phyloP scores from a whole-genome alignment of 495 filamentous ascomycete species.

The Pseudomonodictys pantanalensis region DNA sequence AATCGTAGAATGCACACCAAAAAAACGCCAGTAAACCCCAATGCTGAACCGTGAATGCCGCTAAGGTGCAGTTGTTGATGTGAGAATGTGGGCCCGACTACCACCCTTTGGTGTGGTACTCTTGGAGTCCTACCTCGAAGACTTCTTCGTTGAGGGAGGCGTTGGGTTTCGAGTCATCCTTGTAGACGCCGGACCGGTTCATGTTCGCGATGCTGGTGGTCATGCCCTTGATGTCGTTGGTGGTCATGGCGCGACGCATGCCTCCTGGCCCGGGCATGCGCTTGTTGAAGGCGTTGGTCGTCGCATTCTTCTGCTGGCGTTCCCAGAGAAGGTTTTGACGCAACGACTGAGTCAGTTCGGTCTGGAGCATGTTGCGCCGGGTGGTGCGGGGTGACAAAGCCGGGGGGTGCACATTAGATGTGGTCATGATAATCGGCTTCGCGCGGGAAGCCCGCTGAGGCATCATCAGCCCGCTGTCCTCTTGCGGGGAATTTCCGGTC shows the following conservation, averaged over 20 bases:
- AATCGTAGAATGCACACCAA: slow-evolving; percentile 10
- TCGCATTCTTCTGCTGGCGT: slow-evolving; percentile 84
- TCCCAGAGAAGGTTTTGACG: slow-evolving; percentile 80
- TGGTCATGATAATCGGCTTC: slow-evolving; percentile 82
- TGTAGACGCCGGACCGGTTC: slow-evolving; percentile 4
- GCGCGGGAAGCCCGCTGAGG: slow-evolving; percentile 72
- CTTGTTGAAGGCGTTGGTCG: slow-evolving; percentile 83
- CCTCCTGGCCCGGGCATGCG: slow-evolving; percentile 58
- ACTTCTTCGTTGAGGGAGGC: slow-evolving; percentile 65
- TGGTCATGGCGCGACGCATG: slow-evolving; percentile 50
- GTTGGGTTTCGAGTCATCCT: slow-evolving; percentile 46
- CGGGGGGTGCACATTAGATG: slow-evolving; percentile 62
- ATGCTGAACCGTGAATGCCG: slow-evolving; percentile 30
- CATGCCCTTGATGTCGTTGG: slow-evolving; percentile 81
- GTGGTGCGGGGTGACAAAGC: slow-evolving; percentile 86
- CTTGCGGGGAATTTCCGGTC: slow-evolving; percentile 68
- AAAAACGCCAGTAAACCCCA: slow-evolving; percentile 22
- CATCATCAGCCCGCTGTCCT: slow-evolving; percentile 63
- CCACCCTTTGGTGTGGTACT: slow-evolving; percentile 71
- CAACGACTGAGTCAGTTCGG: slow-evolving; percentile 81
- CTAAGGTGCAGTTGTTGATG: slow-evolving; percentile 19
- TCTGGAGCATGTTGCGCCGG: slow-evolving; percentile 92
- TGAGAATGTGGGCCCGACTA: slow-evolving; percentile 39
- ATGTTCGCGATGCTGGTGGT: slow-evolving; percentile 57
- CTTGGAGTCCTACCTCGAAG: slow-evolving; percentile 62